Conservation (phyloP, 805 yeast genomes). For the Candida hungchunana region DNA sequence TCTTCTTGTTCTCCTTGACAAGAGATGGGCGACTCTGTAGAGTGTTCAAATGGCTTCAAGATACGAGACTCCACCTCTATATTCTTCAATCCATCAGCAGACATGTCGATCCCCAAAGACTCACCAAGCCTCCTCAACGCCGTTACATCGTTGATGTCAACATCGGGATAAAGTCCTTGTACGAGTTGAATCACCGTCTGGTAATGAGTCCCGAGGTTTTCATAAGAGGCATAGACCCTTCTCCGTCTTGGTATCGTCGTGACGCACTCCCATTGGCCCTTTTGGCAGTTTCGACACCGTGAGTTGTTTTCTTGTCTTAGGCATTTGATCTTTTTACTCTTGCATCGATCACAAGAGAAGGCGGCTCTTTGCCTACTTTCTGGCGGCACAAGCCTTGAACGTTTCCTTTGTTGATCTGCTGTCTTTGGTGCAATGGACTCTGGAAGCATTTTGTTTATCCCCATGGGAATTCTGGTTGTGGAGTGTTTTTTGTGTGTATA, state of each 20-base stretch:
- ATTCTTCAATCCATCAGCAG: constrained; percentile 12
- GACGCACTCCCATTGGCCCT: constrained; percentile 35
- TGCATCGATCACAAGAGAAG: constrained; percentile 44
- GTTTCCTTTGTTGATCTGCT: constrained; percentile 2
- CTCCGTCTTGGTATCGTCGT: constrained; percentile 41
- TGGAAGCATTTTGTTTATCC: constrained; percentile 1
- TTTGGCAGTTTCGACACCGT: constrained; percentile 37
- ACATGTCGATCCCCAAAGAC: constrained; percentile 21
- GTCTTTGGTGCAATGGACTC: constrained; percentile 11
- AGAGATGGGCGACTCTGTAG: constrained; percentile 8
- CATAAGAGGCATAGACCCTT: constrained; percentile 38
- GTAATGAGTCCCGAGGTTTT: constrained; percentile 40
- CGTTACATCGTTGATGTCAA: constrained; percentile 40
- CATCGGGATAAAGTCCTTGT: constrained; percentile 39
- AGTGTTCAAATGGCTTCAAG: constrained; percentile 21
- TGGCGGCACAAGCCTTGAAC: constrained; percentile 34
- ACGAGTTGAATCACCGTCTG: constrained; percentile 36
- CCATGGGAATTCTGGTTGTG: too few species aligned
- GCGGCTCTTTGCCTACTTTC: constrained; percentile 38
- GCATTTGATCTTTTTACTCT: constrained; percentile 40
- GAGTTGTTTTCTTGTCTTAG: constrained; percentile 34
- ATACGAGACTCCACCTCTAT: constrained; percentile 20
- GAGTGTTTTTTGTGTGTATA: too few species aligned
- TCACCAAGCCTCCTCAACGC: constrained; percentile 32
- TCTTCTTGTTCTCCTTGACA: too few species aligned